Evolutionary conservation across 1,139 yeast species (phyloP).

Genomic region (Nakaseomyces kungkrabaensis): DNA sequence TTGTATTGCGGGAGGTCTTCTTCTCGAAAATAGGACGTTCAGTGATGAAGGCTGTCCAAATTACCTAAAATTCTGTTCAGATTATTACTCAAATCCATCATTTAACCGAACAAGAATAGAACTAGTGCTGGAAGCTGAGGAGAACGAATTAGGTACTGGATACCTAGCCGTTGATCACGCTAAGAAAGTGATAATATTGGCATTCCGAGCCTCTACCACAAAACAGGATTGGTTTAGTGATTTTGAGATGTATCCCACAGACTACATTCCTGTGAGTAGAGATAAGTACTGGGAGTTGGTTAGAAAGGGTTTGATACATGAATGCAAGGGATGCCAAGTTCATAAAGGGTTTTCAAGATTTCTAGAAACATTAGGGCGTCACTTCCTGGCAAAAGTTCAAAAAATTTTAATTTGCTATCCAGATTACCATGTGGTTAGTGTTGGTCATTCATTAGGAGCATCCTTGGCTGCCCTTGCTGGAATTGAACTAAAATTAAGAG

Average conservation of each 20-base stretch:
- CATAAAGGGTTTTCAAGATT: slow-evolving; percentile 51
- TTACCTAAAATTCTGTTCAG: slow-evolving; percentile 22
- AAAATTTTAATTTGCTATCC: slow-evolving; percentile 33
- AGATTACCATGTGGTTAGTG: slow-evolving; percentile 40
- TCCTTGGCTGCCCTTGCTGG: slow-evolving; percentile 56
- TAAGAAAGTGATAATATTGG: slow-evolving; percentile 33
- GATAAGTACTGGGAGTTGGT: slow-evolving; percentile 19
- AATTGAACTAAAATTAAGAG: slow-evolving; percentile 44
- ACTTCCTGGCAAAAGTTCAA: slow-evolving; percentile 31
- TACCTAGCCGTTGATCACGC: slow-evolving; percentile 30
- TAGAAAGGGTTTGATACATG: slow-evolving; percentile 15
- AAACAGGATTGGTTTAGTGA: slow-evolving; percentile 49
- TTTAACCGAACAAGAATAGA: slow-evolving; percentile 32
- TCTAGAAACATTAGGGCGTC: slow-evolving; percentile 33
- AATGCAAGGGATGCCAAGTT: slow-evolving; percentile 43
- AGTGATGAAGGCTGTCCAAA: slow-evolving; percentile 26
- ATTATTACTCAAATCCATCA: slow-evolving; percentile 20
- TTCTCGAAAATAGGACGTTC: slow-evolving; percentile 16
- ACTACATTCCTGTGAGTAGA: slow-evolving; percentile 29
- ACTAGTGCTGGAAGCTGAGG: slow-evolving; percentile 31
- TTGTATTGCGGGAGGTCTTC: slow-evolving; percentile 18
- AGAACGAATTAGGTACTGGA: slow-evolving; percentile 44
- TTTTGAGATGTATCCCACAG: slow-evolving; percentile 37
- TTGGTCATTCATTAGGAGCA: slow-evolving; percentile 71
- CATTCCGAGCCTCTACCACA: slow-evolving; percentile 50